Evolutionary conservation across 495 filamentous ascomycete genomes (phyloP).

Genomic region (Annulohypoxylon stygium): DNA sequence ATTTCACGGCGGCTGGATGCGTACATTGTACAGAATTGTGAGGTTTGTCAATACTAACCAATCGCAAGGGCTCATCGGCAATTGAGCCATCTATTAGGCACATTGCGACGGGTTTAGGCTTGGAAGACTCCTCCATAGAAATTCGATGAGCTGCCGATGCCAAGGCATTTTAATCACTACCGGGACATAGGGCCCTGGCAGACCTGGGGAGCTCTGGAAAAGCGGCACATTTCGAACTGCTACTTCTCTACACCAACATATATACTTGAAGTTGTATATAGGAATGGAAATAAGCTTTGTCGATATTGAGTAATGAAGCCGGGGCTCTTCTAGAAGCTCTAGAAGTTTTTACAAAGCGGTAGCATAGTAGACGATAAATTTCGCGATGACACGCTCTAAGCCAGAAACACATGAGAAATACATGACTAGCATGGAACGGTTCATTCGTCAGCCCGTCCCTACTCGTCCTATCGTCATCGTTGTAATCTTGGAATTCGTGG

Average conservation of each 20-base stretch:
- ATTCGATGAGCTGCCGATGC: slow-evolving; percentile 32
- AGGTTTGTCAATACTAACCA: slow-evolving; percentile 28
- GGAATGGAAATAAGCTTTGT: slow-evolving; percentile 27
- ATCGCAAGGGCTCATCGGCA: slow-evolving; percentile 29
- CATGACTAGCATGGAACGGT: not conserved
- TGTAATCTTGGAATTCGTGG: slow-evolving; percentile 25
- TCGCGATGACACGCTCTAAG: slow-evolving; percentile 12
- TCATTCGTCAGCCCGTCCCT: slow-evolving; percentile 14
- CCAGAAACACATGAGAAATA: not conserved
- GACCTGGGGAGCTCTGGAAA: slow-evolving; percentile 8
- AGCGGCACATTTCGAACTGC: slow-evolving; percentile 33
- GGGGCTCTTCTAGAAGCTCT: slow-evolving; percentile 47
- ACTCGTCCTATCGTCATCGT: slow-evolving; percentile 15
- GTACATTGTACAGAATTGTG: slow-evolving; percentile 12
- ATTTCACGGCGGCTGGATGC: slow-evolving; percentile 43
- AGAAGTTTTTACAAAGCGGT: slow-evolving; percentile 35
- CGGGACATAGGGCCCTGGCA: slow-evolving; percentile 30
- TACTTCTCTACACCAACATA: slow-evolving; percentile 6
- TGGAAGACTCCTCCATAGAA: slow-evolving; percentile 35
- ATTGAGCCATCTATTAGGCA: slow-evolving; percentile 44
- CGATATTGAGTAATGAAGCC: slow-evolving; percentile 28
- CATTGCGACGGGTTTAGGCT: slow-evolving; percentile 45
- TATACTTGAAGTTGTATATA: slow-evolving; percentile 17
- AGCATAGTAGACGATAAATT: slow-evolving; percentile 4
- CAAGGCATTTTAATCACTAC: slow-evolving; percentile 40